Conservation (phyloP, 179 eudicot genomes). For the Patellifolia procumbens region DNA sequence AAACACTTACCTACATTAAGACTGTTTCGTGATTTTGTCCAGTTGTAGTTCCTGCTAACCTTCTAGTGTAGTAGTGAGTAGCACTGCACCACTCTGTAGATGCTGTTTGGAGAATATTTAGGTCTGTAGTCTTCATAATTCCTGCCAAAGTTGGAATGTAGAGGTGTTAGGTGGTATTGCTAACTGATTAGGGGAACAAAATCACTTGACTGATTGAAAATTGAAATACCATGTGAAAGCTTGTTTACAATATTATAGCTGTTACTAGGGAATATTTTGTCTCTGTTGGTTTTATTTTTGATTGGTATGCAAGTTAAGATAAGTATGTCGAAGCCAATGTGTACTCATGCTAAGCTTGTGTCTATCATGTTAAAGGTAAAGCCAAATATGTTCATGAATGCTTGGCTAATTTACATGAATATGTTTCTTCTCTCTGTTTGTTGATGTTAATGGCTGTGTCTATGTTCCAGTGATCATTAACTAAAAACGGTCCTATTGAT, state of each 20-base stretch:
- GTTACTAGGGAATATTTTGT: background rate
- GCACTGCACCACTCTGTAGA: background rate
- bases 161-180: conserved; percentile 8
- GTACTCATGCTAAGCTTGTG: background rate
- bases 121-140: background rate
- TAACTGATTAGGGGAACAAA: background rate
- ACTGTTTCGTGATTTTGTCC: background rate
- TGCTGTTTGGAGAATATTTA: background rate
- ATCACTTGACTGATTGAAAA: background rate
- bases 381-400: background rate
- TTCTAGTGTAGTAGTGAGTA: background rate
- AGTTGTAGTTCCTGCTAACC: background rate
- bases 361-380: no score
- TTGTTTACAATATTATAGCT: background rate
- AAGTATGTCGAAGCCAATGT: conserved; percentile 1
- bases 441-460: background rate
- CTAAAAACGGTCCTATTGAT: background rate
- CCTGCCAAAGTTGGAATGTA: background rate
- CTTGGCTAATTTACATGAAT: conserved; percentile 3
- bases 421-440: background rate
- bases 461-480: no score
- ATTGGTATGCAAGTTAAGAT: background rate
- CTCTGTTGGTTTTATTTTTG: background rate
- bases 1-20: no score
- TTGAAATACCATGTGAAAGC: background rate